Evolutionary conservation across 345 rosid genomes (phyloP), one percentile per base, ranked within the genome.

Genomic region (Rhizophora mangle): DNA sequence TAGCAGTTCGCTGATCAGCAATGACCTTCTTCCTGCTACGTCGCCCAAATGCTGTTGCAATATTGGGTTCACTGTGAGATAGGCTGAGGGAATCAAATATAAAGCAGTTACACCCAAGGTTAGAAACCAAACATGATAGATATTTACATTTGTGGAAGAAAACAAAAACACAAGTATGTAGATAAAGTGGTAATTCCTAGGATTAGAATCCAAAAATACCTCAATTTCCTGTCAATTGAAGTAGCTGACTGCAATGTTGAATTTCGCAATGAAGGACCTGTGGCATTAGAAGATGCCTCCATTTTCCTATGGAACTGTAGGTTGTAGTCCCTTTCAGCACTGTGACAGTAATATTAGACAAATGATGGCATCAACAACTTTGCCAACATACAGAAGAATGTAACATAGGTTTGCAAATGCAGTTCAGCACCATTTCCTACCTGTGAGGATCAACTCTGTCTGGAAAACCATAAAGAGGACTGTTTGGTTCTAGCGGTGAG

Each of bases 401-500:
- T 69, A 61, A 55, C 54, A 60, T 73, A 57, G 31, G 34, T 49
- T 59, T 3, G 31, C 34, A 60, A 75, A 59, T 68, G 73, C 20
- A 31, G 72, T 58, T 80, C 79, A 74, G 80, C 70, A 73, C 63
- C 46, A 64, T 70, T 59, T 67, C 68, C 85, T 62, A 89, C 96
- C 93, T 87, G 79, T 89, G 96, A 76, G 85, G 76, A 75, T 91
- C 97, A 71, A 79, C 62, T 80, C 89, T 84, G 73, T 94, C 96
- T 11, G 89, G 57, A 76, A 73, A 76, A 46, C 90, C 96, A 79
- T 88, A 91, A 54, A 94, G 78, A 67, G 98, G 98, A 82, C 98
- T 94, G 73, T 96, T 96, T 72, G 98, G 99, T 82, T 96, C 99
- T 51, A 95, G 83, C 22, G 97, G 99, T 68, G 99, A 92, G 80